A percentile compares a stretch with the other conserved stretches of the same genome.
Conservation (phyloP, 352 stramenopile species). For the Globisporangium iwayamae region DNA sequence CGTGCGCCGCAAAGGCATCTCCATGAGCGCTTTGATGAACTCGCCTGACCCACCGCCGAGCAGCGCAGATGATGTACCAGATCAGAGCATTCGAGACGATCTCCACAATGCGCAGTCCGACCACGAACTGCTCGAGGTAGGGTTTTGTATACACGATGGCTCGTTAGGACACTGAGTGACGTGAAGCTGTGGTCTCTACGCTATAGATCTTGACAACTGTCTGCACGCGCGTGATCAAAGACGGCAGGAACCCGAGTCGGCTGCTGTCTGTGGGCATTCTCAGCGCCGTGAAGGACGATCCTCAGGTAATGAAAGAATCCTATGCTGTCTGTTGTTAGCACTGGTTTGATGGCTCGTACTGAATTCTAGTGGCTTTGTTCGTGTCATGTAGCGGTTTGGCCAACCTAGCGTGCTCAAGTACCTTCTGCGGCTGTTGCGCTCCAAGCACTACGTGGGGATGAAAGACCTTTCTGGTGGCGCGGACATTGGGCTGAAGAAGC, state of each 20-base stretch:
- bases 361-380: background rate
- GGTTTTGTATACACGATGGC: background rate
- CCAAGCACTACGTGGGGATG: slow-evolving; percentile 67
- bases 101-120: slow-evolving; percentile 24
- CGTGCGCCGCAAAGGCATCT: slow-evolving; percentile 41
- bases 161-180: background rate
- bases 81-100: slow-evolving; percentile 45
- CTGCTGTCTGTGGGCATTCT: slow-evolving; percentile 63
- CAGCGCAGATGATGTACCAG: slow-evolving; percentile 32
- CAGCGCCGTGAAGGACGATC: slow-evolving; percentile 50
- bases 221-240: slow-evolving; percentile 53
- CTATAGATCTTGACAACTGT: slow-evolving; percentile 42
- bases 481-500: slow-evolving; percentile 25
- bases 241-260: slow-evolving; percentile 47
- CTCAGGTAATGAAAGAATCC: slow-evolving; percentile 22
- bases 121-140: slow-evolving; percentile 50
- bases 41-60: slow-evolving; percentile 21
- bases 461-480: slow-evolving; percentile 26
- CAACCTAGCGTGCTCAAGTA: slow-evolving; percentile 70
- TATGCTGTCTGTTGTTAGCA: background rate
- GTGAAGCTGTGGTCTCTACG: background rate
- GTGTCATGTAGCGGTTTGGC: slow-evolving; percentile 34
- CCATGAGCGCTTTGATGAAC: slow-evolving; percentile 59
- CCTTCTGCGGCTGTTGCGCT: slow-evolving; percentile 69
- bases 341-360: background rate